These are phyloP conservation scores for Leccinum barrowsii DNA, from an alignment of 768 basidiomycete species.

Conservation along the genomic window DNA sequence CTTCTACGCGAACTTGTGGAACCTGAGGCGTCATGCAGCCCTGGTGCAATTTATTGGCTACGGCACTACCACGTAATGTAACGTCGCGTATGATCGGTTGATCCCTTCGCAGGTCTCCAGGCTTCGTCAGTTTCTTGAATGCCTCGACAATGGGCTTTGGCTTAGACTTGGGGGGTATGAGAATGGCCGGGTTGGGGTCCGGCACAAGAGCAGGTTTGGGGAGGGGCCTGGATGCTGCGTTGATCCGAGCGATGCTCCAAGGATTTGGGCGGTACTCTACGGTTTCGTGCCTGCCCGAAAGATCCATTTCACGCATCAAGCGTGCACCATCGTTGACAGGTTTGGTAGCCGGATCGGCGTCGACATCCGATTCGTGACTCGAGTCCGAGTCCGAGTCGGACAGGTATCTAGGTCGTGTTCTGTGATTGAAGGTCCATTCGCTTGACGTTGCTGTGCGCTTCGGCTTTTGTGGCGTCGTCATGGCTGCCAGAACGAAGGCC, in stretches of 20 bases:
- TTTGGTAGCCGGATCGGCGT: neutral
- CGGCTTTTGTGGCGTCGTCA: neutral
- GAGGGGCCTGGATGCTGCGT: slow-evolving; percentile 54
- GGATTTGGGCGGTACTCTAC: slow-evolving; percentile 73
- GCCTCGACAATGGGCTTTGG: slow-evolving; percentile 41
- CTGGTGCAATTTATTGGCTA: slow-evolving; percentile 1
- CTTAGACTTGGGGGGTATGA: slow-evolving; percentile 12
- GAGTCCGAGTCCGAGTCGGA: slow-evolving; percentile 21
- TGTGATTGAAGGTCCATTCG: slow-evolving; percentile 31
- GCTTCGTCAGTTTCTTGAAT: slow-evolving; percentile 42
- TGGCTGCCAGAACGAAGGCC: neutral
- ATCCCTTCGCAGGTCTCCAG: neutral
- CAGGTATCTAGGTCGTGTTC: slow-evolving; percentile 3
- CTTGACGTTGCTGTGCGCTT: neutral
- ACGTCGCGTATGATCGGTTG: neutral
- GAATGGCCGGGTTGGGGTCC: neutral
- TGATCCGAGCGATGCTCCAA: slow-evolving; percentile 77
- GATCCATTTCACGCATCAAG: slow-evolving; percentile 50
- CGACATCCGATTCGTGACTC: neutral
- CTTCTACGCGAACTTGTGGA: neutral
- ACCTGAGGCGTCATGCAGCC: neutral
- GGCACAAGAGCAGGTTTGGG: neutral
- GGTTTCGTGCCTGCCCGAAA: slow-evolving; percentile 55
- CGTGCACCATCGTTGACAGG: slow-evolving; percentile 23
- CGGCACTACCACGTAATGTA: neutral